Base-by-base conservation (phyloP, 1,284 basidiomycete species). In the Neolentinus lepideus region DNA sequence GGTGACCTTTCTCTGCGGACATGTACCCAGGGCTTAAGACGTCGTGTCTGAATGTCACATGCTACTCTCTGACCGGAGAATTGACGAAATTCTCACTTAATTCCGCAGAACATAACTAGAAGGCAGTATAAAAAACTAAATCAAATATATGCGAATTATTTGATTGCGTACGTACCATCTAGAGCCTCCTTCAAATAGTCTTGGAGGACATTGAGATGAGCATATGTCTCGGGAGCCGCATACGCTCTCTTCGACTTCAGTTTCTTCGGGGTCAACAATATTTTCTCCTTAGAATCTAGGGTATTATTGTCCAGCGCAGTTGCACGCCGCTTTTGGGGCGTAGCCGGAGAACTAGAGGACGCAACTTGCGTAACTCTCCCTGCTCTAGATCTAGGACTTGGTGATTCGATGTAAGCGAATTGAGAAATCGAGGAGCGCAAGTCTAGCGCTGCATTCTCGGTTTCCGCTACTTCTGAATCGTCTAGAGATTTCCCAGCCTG, bases 51-150 rank as follows among this genome's bases (percentile, higher is more conserved):
- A n/a, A n/a, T n/a, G n/a, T n/a, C n/a, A n/a, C n/a, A 21, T 12
- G 35, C 25, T 54, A 25, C 27, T 4, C 21, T 24, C 25, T 22
- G 9, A 51, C 9, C 48, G 26, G 3, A 14, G 11, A 53, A 47
- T 21, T 21, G 47, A 25, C 22, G 35, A 21, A 14, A 4, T 4
- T 61, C 75, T 59, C 59, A 84, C 83, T 85, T 87, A 56, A 87
- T 85, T 12, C 83, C 83, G 61, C 82, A 84, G 59, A 86, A 85
- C 2, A 86, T 59, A 27, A 85, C 83, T 85, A 54, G 0, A 48
- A 19, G 19, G 22, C 54, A 56, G 29, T 27, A 36, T 43, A 35
- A 24, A 56, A 56, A 27, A 26, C 19, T 54, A 38, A 46, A 47
- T 31, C 24, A 12, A 56, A 25, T 29, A 27, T 22, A 55, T 36